Conservation (phyloP, 495 filamentous ascomycete genomes). For the Parmelia sp. region DNA sequence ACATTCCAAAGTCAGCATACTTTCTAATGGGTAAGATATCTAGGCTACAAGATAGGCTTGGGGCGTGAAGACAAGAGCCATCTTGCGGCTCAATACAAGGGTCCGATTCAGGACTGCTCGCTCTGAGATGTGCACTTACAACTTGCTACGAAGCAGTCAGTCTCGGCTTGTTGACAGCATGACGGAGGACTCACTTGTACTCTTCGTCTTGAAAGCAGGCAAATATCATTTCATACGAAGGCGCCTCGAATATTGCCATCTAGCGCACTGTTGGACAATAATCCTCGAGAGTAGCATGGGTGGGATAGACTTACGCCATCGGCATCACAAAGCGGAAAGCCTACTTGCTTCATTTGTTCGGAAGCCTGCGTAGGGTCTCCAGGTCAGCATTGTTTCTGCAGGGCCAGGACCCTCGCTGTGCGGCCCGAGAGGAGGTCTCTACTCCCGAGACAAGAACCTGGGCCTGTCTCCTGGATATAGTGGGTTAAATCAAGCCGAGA, state of each 20-base stretch:
- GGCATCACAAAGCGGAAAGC: conserved; percentile 8
- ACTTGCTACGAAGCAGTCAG: neutral
- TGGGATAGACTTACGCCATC: neutral
- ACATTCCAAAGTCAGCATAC: neutral
- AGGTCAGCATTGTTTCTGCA: neutral
- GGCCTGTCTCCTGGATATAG: neutral
- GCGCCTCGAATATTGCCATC: conserved; percentile 22
- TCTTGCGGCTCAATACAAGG: neutral
- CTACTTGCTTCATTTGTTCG: neutral
- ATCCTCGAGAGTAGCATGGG: neutral
- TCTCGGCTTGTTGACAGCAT: neutral
- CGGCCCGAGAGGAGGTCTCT: neutral
- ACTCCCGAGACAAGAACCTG: neutral
- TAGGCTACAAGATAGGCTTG: neutral
- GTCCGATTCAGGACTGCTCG: neutral
- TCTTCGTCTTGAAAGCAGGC: conserved; percentile 17
- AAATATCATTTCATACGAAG: conserved; percentile 7
- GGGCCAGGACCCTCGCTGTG: neutral
- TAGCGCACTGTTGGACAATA: neutral
- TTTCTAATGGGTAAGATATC: neutral
- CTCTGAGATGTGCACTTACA: neutral
- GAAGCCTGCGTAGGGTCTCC: neutral
- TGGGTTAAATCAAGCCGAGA: neutral
- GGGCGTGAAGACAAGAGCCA: neutral
- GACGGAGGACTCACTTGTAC: conserved; percentile 1